Conservation (phyloP, 2,329 filamentous ascomycete species). For the Neoscytalidium dimidiatum region DNA sequence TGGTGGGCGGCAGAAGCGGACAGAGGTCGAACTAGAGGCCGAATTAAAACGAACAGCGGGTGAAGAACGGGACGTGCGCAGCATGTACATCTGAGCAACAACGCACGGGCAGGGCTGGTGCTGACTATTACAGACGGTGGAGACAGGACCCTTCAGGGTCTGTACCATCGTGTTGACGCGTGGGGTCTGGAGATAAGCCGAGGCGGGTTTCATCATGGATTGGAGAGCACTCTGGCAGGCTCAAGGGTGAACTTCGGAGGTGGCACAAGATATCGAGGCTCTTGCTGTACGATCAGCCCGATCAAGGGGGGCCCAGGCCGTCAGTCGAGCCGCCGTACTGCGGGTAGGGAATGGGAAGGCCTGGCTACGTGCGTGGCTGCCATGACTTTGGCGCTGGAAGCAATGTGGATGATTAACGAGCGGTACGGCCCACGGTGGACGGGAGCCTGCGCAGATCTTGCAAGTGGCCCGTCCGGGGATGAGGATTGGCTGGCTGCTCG, state of each 20-base stretch:
- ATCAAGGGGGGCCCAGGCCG: neutral
- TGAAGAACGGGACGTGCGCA: slow-evolving; percentile 2
- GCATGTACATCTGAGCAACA: neutral
- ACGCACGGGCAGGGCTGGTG: neutral
- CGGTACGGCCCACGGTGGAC: slow-evolving; percentile 7
- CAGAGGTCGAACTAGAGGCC: neutral
- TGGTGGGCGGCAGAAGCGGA: neutral
- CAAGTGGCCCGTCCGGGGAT: neutral
- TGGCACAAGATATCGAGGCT: neutral
- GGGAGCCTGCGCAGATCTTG: slow-evolving; percentile 5
- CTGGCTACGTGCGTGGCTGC: neutral
- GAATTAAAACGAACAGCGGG: neutral
- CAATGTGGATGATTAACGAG: neutral
- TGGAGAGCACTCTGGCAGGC: neutral
- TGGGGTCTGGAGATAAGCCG: neutral
- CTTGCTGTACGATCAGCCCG: neutral
- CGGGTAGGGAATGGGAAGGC: neutral
- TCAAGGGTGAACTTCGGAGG: neutral
- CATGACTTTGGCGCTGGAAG: neutral
- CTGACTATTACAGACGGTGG: neutral
- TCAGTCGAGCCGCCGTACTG: neutral
- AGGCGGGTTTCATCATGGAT: neutral
- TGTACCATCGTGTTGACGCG: neutral
- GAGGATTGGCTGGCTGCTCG: neutral
- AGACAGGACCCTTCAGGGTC: slow-evolving; percentile 3